Evolutionary conservation across 2,329 filamentous ascomycete species (phyloP).

Genomic region (Hypoxylon sp.): DNA sequence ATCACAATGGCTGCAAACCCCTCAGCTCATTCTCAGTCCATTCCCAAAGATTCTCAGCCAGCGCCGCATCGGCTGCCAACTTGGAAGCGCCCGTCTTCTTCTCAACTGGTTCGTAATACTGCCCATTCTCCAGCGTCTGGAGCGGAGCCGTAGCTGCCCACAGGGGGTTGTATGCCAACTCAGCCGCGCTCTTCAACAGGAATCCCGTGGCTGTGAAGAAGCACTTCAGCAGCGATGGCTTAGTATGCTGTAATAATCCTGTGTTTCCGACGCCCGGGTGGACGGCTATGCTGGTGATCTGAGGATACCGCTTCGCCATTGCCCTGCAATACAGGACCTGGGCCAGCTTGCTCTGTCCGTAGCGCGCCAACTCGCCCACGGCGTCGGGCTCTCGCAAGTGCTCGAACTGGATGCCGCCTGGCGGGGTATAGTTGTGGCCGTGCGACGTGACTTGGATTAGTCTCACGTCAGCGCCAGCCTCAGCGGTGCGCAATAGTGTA

Average conservation of each 20-base stretch:
- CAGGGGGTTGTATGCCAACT: constrained; percentile 55
- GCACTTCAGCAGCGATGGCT: constrained; percentile 38
- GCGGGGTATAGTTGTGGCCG: background rate
- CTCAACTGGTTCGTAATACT: constrained; percentile 55
- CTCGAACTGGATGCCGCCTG: constrained; percentile 48
- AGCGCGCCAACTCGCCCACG: constrained; percentile 54
- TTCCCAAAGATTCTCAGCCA: constrained; percentile 48
- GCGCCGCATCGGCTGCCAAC: constrained; percentile 35
- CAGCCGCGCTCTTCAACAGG: constrained; percentile 43
- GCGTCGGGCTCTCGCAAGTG: constrained; percentile 43
- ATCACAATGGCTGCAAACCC: constrained; percentile 1
- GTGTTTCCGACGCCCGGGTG: constrained; percentile 59
- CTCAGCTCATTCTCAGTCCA: constrained; percentile 51
- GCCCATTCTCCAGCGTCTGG: constrained; percentile 44
- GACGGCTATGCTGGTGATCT: constrained; percentile 53
- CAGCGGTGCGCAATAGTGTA: constrained; percentile 48
- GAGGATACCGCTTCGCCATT: constrained; percentile 55
- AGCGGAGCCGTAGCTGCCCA: constrained; percentile 54
- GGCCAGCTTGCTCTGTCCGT: constrained; percentile 63
- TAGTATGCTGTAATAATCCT: constrained; percentile 13
- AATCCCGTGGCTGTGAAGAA: constrained; percentile 24
- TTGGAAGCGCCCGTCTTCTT: constrained; percentile 35
- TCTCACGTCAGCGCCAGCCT: constrained; percentile 40
- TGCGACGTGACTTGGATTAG: background rate
- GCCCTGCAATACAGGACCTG: constrained; percentile 59